These are phyloP conservation scores for Peltaster fructicola DNA, from an alignment of 2,329 filamentous ascomycete species.

Conservation along the genomic window DNA sequence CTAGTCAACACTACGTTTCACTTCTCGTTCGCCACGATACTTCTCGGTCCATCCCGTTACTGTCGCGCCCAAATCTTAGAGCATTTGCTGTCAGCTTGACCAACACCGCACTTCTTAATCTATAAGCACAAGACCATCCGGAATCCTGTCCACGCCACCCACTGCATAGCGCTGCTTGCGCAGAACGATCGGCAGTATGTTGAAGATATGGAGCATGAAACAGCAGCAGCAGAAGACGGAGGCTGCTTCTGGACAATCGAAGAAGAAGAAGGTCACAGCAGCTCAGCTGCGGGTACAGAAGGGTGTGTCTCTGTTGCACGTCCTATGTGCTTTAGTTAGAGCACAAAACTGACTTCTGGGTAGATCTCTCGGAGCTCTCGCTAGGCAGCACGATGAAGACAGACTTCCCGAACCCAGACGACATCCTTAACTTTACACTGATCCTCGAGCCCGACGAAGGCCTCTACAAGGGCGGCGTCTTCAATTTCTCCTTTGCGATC, in stretches of 20 bases:
- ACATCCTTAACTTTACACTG: conserved; percentile 70
- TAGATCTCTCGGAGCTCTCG: conserved; percentile 67
- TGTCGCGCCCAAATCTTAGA: too few relatives aligned
- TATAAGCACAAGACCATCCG: too few relatives aligned
- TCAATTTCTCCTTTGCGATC: conserved; percentile 82
- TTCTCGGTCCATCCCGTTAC: too few relatives aligned
- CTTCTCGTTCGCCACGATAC: too few relatives aligned
- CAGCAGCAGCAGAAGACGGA: conserved; percentile 94
- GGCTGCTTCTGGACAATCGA: conserved; percentile 54
- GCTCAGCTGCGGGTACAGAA: conserved; percentile 92
- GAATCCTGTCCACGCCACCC: not conserved
- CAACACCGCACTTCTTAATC: too few relatives aligned
- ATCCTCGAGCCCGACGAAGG: conserved; percentile 73
- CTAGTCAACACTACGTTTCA: too few relatives aligned
- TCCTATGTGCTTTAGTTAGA: conserved; percentile 1
- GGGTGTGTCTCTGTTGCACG: conserved; percentile 36
- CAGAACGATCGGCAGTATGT: conserved; percentile 44
- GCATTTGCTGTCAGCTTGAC: too few relatives aligned
- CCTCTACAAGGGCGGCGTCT: conserved; percentile 74
- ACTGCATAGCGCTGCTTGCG: conserved; percentile 4
- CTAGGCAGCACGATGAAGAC: conserved; percentile 67
- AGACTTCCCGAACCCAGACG: conserved; percentile 64
- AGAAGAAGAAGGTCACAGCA: conserved; percentile 98
- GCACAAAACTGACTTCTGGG: conserved; percentile 1
- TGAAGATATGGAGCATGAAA: conserved; percentile 98